These are phyloP conservation scores for Thalassiosira hispida DNA, from an alignment of 352 stramenopile genomes.

Conservation along the genomic window DNA sequence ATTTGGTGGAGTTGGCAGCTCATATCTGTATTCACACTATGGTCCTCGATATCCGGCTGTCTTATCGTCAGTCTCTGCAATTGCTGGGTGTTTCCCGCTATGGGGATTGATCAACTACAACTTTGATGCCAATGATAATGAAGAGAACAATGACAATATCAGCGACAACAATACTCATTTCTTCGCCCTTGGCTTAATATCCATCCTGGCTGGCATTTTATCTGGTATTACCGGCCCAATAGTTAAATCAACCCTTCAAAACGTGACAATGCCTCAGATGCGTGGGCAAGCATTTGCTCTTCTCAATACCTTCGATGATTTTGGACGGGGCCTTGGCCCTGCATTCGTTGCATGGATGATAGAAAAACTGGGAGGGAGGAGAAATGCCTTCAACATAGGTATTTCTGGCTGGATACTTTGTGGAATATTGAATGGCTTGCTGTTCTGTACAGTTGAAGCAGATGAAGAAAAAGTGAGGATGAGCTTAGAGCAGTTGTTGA, in stretches of 20 bases:
- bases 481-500: too few species aligned
- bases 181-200: conserved; percentile 36
- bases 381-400: conserved; percentile 76
- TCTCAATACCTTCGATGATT: conserved; percentile 81
- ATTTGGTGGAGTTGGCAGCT: conserved; percentile 4
- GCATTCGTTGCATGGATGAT: conserved; percentile 80
- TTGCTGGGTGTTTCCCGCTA: conserved; percentile 70
- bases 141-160: background rate
- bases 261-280: conserved; percentile 73
- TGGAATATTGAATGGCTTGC: conserved; percentile 69
- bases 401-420: conserved; percentile 79
- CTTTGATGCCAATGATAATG: conserved; percentile 9
- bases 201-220: conserved; percentile 54
- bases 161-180: conserved; percentile 16
- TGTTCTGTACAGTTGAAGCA: conserved; percentile 68
- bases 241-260: conserved; percentile 79
- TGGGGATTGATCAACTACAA: conserved; percentile 72
- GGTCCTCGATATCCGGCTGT: conserved; percentile 68
- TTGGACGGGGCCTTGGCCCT: conserved; percentile 79
- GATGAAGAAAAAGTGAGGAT: conserved; percentile 61
- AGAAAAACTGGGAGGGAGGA: conserved; percentile 54
- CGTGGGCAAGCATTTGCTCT: conserved; percentile 79
- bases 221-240: conserved; percentile 73
- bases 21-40: conserved; percentile 60
- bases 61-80: conserved; percentile 55